Evolutionary conservation across 129 eudicot genomes (phyloP).

Genomic region (Flaveria robusta): DNA sequence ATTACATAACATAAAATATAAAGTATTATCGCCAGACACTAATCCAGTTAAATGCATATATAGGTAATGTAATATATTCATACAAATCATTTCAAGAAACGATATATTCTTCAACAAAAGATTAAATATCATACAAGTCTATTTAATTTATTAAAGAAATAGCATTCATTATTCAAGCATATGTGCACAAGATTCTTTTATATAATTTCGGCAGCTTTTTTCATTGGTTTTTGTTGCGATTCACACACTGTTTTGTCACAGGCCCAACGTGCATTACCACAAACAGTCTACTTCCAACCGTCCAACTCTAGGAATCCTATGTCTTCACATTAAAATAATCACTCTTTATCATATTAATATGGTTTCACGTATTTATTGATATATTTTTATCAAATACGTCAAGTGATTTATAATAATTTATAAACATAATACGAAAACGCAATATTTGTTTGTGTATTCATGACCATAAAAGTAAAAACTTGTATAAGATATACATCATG

Average conservation of each 20-base stretch:
- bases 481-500: not conserved
- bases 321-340: conserved; percentile 9
- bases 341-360: too few species aligned
- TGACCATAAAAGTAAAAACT: not conserved
- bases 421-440: not conserved
- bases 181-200: conserved; percentile 36
- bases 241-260: conserved; percentile 59
- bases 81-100: not conserved
- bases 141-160: not conserved
- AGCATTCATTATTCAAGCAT: conserved; percentile 8
- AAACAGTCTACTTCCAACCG: conserved; percentile 36
- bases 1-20: not conserved
- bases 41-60: not conserved
- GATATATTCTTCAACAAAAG: not conserved
- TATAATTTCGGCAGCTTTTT: conserved; percentile 41
- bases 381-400: too few species aligned
- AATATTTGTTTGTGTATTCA: not conserved
- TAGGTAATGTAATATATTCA: not conserved
- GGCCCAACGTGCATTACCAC: conserved; percentile 68
- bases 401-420: not conserved
- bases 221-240: conserved; percentile 50
- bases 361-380: too few species aligned
- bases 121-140: not conserved
- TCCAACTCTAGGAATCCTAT: conserved; percentile 43
- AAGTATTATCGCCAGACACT: not conserved